phyloP scores from a whole-genome alignment of 495 filamentous ascomycete species.

The Hapsidospora chrysogenum region DNA sequence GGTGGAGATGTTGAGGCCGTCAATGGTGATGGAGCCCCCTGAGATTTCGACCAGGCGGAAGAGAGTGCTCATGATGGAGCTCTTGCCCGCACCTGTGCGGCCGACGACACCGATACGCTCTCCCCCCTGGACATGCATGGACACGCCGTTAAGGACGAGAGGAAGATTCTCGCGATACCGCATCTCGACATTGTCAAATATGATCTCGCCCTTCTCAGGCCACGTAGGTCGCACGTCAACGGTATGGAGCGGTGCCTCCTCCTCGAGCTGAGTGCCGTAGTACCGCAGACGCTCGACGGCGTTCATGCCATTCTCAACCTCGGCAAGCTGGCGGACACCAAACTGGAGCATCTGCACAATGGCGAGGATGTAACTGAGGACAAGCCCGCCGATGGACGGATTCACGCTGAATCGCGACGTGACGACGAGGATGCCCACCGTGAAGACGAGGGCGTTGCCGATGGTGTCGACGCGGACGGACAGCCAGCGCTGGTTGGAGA shows the following conservation, averaged over 20 bases:
- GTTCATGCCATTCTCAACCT: slow-evolving; percentile 97
- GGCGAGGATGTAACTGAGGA: slow-evolving; percentile 79
- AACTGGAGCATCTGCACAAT: slow-evolving; percentile 97
- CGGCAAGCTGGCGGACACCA: slow-evolving; percentile 82
- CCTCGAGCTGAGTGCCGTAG: slow-evolving; percentile 74
- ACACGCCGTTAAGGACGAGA: slow-evolving; percentile 64
- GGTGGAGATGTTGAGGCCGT: slow-evolving; percentile 74
- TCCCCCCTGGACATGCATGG: slow-evolving; percentile 62
- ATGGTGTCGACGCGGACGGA: slow-evolving; percentile 70
- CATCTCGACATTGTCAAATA: slow-evolving; percentile 78
- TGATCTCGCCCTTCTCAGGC: slow-evolving; percentile 74
- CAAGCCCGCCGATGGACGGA: slow-evolving; percentile 72
- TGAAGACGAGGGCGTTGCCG: slow-evolving; percentile 67
- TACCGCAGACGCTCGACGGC: slow-evolving; percentile 85
- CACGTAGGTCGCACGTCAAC: slow-evolving; percentile 50
- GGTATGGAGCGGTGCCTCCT: slow-evolving; percentile 69
- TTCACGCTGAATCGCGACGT: slow-evolving; percentile 80
- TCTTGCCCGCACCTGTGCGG: slow-evolving; percentile 88
- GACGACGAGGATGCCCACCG: slow-evolving; percentile 77
- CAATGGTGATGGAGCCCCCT: slow-evolving; percentile 71
- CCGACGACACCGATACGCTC: slow-evolving; percentile 91
- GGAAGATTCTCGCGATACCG: slow-evolving; percentile 73
- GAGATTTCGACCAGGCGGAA: slow-evolving; percentile 83
- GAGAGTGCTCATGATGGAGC: slow-evolving; percentile 80
- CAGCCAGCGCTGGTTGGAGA: slow-evolving; percentile 87